phyloP scores from a whole-genome alignment of 192 early-diverging fungal genomes.

The Cladochytrium replicatum region DNA sequence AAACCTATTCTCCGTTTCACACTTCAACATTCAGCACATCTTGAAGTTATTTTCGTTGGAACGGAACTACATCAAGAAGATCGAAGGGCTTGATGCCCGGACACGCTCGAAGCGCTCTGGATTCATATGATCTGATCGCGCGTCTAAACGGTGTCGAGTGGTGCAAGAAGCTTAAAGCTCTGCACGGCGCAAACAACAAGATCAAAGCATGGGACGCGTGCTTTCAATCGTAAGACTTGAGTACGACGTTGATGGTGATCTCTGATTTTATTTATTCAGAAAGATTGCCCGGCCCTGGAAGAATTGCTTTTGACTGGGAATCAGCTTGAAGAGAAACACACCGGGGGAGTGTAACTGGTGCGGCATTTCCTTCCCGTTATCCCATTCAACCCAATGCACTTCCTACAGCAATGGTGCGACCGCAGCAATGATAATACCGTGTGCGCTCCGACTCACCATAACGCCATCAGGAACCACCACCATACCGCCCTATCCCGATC shows the following conservation, averaged over 20 bases:
- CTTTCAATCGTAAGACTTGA: constrained; percentile 25
- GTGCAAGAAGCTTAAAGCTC: constrained; percentile 49
- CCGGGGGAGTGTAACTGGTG: constrained; percentile 45
- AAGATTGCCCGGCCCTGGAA: constrained; percentile 30
- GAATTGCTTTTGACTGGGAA: constrained; percentile 40
- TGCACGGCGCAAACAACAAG: constrained; percentile 49
- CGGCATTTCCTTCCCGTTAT: too few species aligned
- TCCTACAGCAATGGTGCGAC: too few species aligned
- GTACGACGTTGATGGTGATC: background rate
- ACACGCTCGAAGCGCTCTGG: constrained; percentile 50
- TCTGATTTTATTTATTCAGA: constrained; percentile 6
- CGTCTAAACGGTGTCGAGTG: constrained; percentile 42
- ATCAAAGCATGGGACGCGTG: constrained; percentile 42
- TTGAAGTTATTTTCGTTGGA: constrained; percentile 42
- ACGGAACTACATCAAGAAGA: constrained; percentile 45
- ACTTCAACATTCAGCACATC: constrained; percentile 8
- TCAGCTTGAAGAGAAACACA: constrained; percentile 47
- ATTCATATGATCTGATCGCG: constrained; percentile 45
- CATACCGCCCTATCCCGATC: too few species aligned
- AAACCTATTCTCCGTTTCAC: background rate
- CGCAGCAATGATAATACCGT: too few species aligned
- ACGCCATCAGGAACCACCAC: too few species aligned
- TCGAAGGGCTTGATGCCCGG: constrained; percentile 46
- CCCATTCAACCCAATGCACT: too few species aligned
- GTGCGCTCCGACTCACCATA: too few species aligned